Evolutionary conservation across 2,329 filamentous ascomycete genomes (phyloP).

Genomic region (Pyrenophora seminiperda): DNA sequence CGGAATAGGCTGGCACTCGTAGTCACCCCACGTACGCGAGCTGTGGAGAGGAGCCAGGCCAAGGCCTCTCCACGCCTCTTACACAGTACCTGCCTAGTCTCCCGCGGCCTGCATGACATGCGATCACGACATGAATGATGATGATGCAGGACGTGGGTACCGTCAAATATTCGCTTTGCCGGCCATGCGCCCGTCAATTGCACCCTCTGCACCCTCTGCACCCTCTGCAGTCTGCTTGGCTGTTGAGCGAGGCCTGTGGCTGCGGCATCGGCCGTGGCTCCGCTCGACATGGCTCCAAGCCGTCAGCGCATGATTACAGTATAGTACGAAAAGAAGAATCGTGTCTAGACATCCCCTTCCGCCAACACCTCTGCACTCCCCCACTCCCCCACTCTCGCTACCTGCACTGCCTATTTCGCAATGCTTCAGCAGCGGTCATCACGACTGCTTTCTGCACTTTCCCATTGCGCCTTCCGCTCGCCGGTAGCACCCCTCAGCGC

Average conservation of each 20-base stretch:
- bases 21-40: slow-evolving; percentile 27
- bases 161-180: slow-evolving; percentile 33
- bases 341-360: slow-evolving; percentile 14
- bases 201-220: slow-evolving; percentile 22
- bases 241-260: slow-evolving; percentile 9
- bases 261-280: slow-evolving; percentile 26
- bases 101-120: slow-evolving; percentile 25
- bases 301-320: slow-evolving; percentile 38
- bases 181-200: slow-evolving; percentile 13
- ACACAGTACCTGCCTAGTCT: no score
- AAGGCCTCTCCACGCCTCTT: no score
- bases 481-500: slow-evolving; percentile 45
- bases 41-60: slow-evolving; percentile 18
- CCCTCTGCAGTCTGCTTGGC: background rate
- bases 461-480: slow-evolving; percentile 34
- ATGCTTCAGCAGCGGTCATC: slow-evolving; percentile 48
- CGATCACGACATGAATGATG: slow-evolving; percentile 9
- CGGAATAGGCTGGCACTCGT: no score
- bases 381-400: slow-evolving; percentile 11
- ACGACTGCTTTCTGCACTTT: slow-evolving; percentile 41
- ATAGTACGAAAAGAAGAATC: slow-evolving; percentile 19
- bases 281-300: slow-evolving; percentile 10
- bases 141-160: slow-evolving; percentile 27
- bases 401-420: slow-evolving; percentile 22
- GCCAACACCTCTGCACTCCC: slow-evolving; percentile 16